phyloP scores from a whole-genome alignment of 2,329 filamentous ascomycete species.

The Aureobasidium vineae region DNA sequence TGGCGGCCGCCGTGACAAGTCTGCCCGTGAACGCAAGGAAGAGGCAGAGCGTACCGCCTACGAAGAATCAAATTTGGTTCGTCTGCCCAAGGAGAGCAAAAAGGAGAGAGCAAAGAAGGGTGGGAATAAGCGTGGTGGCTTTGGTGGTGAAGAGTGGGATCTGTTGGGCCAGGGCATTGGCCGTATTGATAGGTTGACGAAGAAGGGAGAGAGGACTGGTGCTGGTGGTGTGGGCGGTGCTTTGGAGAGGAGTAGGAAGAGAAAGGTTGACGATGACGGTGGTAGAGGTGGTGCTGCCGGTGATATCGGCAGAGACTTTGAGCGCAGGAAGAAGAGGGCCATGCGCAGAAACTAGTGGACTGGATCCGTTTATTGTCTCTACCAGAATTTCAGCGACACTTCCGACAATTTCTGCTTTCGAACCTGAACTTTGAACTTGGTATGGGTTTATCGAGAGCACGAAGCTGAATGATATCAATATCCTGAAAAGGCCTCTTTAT shows the following conservation, averaged over 20 bases:
- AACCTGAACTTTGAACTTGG: too few relatives aligned
- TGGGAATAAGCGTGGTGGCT: constrained; percentile 50
- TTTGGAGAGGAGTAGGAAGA: constrained; percentile 83
- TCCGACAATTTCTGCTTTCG: too few relatives aligned
- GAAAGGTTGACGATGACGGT: constrained; percentile 69
- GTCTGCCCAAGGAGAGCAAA: constrained; percentile 82
- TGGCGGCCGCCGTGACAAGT: constrained; percentile 76
- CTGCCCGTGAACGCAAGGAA: constrained; percentile 68
- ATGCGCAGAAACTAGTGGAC: constrained; percentile 27
- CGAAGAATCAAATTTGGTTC: constrained; percentile 89
- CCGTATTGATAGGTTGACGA: constrained; percentile 79
- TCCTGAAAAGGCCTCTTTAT: too few relatives aligned
- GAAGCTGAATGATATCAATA: too few relatives aligned
- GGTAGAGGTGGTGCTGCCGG: constrained; percentile 65
- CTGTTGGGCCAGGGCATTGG: constrained; percentile 81
- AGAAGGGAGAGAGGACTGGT: constrained; percentile 43
- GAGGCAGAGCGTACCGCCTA: constrained; percentile 80
- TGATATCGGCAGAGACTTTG: constrained; percentile 29
- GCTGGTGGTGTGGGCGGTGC: constrained; percentile 59
- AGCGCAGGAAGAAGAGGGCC: constrained; percentile 29
- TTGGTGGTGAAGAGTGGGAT: constrained; percentile 92
- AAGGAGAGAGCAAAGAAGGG: constrained; percentile 70
- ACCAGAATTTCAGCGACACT: neutral
- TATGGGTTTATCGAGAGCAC: too few relatives aligned
- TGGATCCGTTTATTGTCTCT: neutral